A percentile compares a stretch with the other conserved stretches of the same genome.
Conservation (phyloP, 768 basidiomycete species). For the Kwoniella sp. region DNA sequence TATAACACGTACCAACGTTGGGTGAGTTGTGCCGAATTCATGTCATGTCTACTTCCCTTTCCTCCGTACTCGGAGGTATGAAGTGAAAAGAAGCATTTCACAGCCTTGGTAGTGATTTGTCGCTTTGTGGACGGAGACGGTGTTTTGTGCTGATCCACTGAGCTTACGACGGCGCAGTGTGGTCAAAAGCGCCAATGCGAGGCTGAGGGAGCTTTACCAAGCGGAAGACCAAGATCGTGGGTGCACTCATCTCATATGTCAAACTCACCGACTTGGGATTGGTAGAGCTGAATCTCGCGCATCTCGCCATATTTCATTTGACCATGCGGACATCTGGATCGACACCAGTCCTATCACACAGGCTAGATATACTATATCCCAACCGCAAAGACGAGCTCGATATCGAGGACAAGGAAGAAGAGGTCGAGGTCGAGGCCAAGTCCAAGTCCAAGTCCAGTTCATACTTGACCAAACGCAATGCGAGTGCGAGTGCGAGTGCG, state of each 20-base stretch:
- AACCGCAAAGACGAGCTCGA: background rate
- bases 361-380: constrained; percentile 9
- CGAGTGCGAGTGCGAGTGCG: too few relatives aligned
- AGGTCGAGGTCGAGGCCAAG: too few relatives aligned
- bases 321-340: too few relatives aligned
- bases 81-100: background rate
- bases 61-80: too few relatives aligned
- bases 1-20: constrained; percentile 2
- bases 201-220: constrained; percentile 19
- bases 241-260: background rate
- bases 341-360: constrained; percentile 15
- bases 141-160: too few relatives aligned
- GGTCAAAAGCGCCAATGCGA: constrained; percentile 4
- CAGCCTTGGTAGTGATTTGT: background rate
- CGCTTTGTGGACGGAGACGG: too few relatives aligned
- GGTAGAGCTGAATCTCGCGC: background rate
- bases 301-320: background rate
- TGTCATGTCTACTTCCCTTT: too few relatives aligned
- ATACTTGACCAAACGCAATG: too few relatives aligned
- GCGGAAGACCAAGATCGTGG: constrained; percentile 16
- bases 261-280: too few relatives aligned
- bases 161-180: too few relatives aligned
- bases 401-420: too few relatives aligned
- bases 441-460: too few relatives aligned
- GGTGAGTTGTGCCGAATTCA: background rate